Evolutionary conservation across 495 filamentous ascomycete genomes (phyloP).

Genomic region (Bacidia rubella): DNA sequence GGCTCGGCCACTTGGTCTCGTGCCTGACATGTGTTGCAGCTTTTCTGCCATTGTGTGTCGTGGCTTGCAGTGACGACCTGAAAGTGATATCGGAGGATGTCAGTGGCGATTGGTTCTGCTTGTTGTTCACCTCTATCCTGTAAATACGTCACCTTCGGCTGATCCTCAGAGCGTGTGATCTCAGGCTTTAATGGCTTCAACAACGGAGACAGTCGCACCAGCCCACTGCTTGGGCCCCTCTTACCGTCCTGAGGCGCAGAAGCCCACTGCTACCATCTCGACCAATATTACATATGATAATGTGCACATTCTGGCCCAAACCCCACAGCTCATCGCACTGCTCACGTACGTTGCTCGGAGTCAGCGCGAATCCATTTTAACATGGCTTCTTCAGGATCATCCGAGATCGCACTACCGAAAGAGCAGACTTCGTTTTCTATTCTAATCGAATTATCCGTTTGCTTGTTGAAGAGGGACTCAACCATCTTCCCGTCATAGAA

Average conservation of each 20-base stretch:
- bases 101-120: too few relatives aligned
- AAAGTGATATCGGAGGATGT: too few relatives aligned
- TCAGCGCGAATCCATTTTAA: conserved; percentile 11
- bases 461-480: conserved; percentile 94
- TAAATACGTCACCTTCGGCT: too few relatives aligned
- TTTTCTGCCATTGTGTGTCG: too few relatives aligned
- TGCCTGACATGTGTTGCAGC: too few relatives aligned
- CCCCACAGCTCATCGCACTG: conserved; percentile 89
- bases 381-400: conserved; percentile 57
- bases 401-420: conserved; percentile 71
- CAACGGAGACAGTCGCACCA: conserved; percentile 32
- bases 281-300: conserved; percentile 69
- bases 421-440: conserved; percentile 98
- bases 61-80: too few relatives aligned
- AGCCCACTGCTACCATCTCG: conserved; percentile 83
- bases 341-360: conserved; percentile 60
- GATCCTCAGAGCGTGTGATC: too few relatives aligned
- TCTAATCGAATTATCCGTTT: conserved; percentile 96
- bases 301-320: conserved; percentile 81
- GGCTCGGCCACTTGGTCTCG: too few relatives aligned
- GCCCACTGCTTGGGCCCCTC: conserved; percentile 64
- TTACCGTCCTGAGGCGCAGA: conserved; percentile 62
- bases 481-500: conserved; percentile 84
- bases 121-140: too few relatives aligned
- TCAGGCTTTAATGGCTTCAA: conserved; percentile 4